Conservation (phyloP, 805 yeast species). For the Saccharomycopsis sp. region DNA sequence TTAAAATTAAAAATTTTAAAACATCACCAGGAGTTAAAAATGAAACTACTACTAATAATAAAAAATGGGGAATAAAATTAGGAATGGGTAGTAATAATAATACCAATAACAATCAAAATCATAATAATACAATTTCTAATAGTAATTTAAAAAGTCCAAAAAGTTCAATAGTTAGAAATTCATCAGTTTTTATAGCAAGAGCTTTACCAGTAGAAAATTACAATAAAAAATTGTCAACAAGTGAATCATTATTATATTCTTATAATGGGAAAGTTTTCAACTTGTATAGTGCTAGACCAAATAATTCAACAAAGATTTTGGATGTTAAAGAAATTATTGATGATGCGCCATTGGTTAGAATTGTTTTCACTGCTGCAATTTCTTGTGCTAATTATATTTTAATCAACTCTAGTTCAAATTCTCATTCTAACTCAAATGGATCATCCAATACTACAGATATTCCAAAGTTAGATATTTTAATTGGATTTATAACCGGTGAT, state of each 20-base stretch:
- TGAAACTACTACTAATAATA: neutral
- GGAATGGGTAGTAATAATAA: conserved; percentile 1
- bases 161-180: conserved; percentile 23
- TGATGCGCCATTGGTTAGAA: conserved; percentile 33
- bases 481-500: conserved; percentile 64
- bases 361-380: conserved; percentile 26
- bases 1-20: conserved; percentile 3
- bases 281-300: conserved; percentile 16
- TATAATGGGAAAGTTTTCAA: conserved; percentile 43
- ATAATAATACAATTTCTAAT: too few species aligned
- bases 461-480: conserved; percentile 35
- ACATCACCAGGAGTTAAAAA: neutral
- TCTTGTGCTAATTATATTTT: neutral
- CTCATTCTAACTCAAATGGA: too few species aligned
- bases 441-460: neutral
- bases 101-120: neutral
- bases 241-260: conserved; percentile 29
- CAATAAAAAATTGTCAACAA: conserved; percentile 23
- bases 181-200: conserved; percentile 27
- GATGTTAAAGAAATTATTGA: conserved; percentile 31
- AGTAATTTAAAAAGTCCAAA: conserved; percentile 23
- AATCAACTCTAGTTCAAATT: neutral
- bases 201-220: conserved; percentile 25
- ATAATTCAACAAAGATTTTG: conserved; percentile 24
- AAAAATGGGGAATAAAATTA: conserved; percentile 1